These are phyloP conservation scores for Fusarium armeniacum DNA, from an alignment of 2,329 filamentous ascomycete genomes.

Conservation along the genomic window DNA sequence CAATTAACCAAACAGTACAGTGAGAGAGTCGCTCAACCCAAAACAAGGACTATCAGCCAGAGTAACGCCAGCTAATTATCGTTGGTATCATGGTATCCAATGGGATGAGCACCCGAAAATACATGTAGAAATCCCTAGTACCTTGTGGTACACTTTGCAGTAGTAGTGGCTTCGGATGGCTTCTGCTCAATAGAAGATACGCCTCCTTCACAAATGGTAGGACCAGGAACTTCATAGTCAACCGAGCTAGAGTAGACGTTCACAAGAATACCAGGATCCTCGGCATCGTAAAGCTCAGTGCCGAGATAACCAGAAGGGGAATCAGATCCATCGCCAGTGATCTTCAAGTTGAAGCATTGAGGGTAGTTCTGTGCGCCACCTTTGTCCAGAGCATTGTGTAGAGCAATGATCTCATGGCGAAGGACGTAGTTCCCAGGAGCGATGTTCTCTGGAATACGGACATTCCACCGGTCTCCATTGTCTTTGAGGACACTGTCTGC, in stretches of 20 bases:
- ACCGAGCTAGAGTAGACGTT: conserved; percentile 52
- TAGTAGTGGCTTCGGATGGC: conserved; percentile 46
- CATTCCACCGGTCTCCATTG: conserved; percentile 66
- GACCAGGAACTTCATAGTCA: conserved; percentile 54
- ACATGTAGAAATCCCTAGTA: conserved; percentile 12
- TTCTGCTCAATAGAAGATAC: conserved; percentile 47
- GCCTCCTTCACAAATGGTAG: conserved; percentile 48
- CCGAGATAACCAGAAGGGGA: conserved; percentile 53
- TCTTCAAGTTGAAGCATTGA: conserved; percentile 65
- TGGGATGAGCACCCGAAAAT: background rate
- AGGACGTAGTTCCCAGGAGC: conserved; percentile 68
- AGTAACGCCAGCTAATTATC: background rate
- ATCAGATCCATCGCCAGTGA: conserved; percentile 58
- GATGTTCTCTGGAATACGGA: conserved; percentile 63
- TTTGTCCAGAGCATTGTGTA: conserved; percentile 61
- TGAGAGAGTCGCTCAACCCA: too few relatives aligned
- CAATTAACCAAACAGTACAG: background rate
- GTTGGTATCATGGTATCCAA: background rate
- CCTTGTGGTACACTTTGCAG: conserved; percentile 42
- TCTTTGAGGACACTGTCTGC: conserved; percentile 61
- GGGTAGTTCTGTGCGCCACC: conserved; percentile 66
- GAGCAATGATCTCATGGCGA: conserved; percentile 68
- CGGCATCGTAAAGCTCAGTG: conserved; percentile 55
- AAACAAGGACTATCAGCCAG: background rate
- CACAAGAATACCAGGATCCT: conserved; percentile 55